Evolutionary conservation across 306 rosid species (phyloP), one percentile per base, ranked within the genome.

Genomic region (Cucurbita moschata): DNA sequence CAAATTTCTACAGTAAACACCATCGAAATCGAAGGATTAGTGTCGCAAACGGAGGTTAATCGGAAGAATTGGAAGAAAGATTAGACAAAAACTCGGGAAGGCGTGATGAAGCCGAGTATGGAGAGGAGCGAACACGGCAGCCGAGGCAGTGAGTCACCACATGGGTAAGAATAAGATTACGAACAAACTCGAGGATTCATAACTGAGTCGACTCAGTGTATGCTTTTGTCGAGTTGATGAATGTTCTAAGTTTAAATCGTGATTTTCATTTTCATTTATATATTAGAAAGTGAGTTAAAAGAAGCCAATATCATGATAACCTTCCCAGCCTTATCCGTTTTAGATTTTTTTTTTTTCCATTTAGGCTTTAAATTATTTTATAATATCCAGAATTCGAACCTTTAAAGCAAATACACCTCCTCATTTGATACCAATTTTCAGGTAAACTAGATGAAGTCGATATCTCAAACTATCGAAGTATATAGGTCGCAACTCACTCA

Each of bases 81-180:
- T 19, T 5, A 18, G 39, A 10, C 19, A 43, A 19, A 0, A 1
- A 5, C 11, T 3, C 18, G 40, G n/a, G 64, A 37, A 23, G 37
- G 18, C 11, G 64, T 58, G 40, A 26, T 26, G 64, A 26, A 58
- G 40, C n/a, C 13, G 72, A 53, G 23, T 66, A 66, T 18, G 71
- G 71, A 66, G 53, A 43, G n/a, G 30, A 6, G 54, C 11, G 54
- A 66, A 43, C 72, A 43, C 72, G 54, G 72, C 53, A 66, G 54
- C 37, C 53, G 72, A 65, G 54, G 72, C 53, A 19, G 72, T 43
- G 72, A 66, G 39, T 66, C 72, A 43, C 72, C 72, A 65, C 72
- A 38, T 18, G 72, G 72, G 72, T 43, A 40, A 62, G 47, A 62
- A 62, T 62, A 62, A 61, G 21, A 37, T 37, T 15, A 42, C 50